Conservation (phyloP, 495 filamentous ascomycete genomes). For the Hypoxylon crocopeplum region DNA sequence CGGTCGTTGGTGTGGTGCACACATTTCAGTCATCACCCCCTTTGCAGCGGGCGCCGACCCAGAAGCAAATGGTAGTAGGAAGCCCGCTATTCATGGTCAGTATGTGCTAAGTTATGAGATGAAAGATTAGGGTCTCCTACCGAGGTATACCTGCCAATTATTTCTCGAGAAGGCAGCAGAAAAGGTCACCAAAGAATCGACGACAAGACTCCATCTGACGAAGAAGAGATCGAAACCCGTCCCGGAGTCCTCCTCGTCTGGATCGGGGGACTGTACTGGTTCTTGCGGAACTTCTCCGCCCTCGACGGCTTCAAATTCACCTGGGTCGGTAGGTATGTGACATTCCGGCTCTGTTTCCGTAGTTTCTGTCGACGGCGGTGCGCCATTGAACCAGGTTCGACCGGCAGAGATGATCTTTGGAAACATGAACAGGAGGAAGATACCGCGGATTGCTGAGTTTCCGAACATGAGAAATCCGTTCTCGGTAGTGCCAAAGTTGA, state of each 20-base stretch:
- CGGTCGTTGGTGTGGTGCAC: constrained; percentile 50
- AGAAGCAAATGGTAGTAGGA: constrained; percentile 60
- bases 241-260: constrained; percentile 39
- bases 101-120: background rate
- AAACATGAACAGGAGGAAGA: constrained; percentile 62
- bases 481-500: constrained; percentile 59
- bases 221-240: constrained; percentile 62
- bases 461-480: constrained; percentile 62
- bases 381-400: constrained; percentile 50
- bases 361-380: constrained; percentile 4
- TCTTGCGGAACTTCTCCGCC: constrained; percentile 52
- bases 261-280: constrained; percentile 40
- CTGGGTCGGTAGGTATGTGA: constrained; percentile 41
- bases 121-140: constrained; percentile 24
- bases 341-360: constrained; percentile 9
- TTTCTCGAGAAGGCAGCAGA: constrained; percentile 56
- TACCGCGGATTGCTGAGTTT: constrained; percentile 58
- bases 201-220: constrained; percentile 57
- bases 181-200: constrained; percentile 60
- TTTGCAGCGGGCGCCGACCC: constrained; percentile 64
- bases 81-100: constrained; percentile 42
- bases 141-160: constrained; percentile 62
- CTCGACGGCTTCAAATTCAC: constrained; percentile 48
- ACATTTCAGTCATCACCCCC: constrained; percentile 64
- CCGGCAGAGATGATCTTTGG: constrained; percentile 60